These are phyloP conservation scores for Phytopythium delawarense DNA, from an alignment of 352 stramenopile species.

Conservation along the genomic window DNA sequence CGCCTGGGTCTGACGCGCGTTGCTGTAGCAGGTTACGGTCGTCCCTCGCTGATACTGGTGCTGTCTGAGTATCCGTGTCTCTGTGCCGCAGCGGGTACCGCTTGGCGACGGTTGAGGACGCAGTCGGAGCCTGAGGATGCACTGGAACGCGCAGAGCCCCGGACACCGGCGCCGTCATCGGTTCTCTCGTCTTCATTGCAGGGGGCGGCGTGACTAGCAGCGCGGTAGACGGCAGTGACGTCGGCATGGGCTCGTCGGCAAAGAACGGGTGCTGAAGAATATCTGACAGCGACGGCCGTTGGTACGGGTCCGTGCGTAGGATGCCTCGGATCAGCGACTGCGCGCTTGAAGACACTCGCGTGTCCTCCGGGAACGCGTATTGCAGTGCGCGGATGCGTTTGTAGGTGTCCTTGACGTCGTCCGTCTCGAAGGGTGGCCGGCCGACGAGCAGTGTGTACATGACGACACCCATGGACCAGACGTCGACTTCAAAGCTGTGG, in stretches of 20 bases:
- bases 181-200: constrained; percentile 31
- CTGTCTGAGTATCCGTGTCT: constrained; percentile 22
- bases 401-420: constrained; percentile 98
- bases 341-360: constrained; percentile 79
- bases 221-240: constrained; percentile 51
- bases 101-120: constrained; percentile 16
- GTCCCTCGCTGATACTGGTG: not conserved
- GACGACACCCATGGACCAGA: constrained; percentile 97
- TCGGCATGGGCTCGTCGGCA: constrained; percentile 45
- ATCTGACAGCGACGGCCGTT: constrained; percentile 63
- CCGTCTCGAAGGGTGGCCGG: constrained; percentile 96
- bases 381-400: constrained; percentile 96
- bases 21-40: constrained; percentile 12
- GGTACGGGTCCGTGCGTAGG: constrained; percentile 60
- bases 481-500: constrained; percentile 98
- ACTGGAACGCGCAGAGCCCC: constrained; percentile 10
- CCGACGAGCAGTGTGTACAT: constrained; percentile 97
- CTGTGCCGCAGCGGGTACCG: constrained; percentile 32
- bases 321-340: constrained; percentile 76
- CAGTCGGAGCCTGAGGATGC: constrained; percentile 17
- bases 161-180: not conserved
- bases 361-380: constrained; percentile 92
- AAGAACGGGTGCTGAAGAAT: constrained; percentile 84
- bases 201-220: constrained; percentile 67
- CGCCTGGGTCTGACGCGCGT: constrained; percentile 24